A percentile compares a stretch with the other conserved stretches of the same genome.
phyloP scores from a whole-genome alignment of 2,329 filamentous ascomycete genomes.

The Sphaerostilbella broomeana region DNA sequence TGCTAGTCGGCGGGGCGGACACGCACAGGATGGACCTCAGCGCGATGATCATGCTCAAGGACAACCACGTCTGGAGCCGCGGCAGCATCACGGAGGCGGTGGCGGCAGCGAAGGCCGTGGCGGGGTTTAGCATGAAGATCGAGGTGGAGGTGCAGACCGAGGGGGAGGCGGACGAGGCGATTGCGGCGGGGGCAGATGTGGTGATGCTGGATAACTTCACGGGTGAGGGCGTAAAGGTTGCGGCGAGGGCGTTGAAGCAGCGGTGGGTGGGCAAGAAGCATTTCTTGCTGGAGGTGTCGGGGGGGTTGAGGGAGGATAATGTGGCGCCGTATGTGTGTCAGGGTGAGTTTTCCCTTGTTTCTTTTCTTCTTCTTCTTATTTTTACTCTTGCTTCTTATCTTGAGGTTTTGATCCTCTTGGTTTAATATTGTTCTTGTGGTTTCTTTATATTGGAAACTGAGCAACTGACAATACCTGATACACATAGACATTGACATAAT shows the following conservation, averaged over 20 bases:
- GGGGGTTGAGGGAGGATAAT: constrained; percentile 80
- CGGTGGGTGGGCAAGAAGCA: constrained; percentile 68
- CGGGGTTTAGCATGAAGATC: constrained; percentile 86
- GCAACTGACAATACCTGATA: no score
- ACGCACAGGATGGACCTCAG: constrained; percentile 85
- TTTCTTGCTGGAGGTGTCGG: constrained; percentile 87
- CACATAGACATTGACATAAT: constrained; percentile 89
- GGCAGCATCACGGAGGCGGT: constrained; percentile 84
- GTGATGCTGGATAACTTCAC: constrained; percentile 98
- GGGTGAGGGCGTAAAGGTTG: constrained; percentile 66
- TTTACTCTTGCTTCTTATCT: no score
- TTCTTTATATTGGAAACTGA: no score
- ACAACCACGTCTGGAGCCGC: constrained; percentile 94
- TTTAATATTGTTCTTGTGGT: no score
- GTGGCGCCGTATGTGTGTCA: constrained; percentile 73
- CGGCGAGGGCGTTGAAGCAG: constrained; percentile 69
- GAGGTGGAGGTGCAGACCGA: constrained; percentile 93
- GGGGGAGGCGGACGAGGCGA: constrained; percentile 84
- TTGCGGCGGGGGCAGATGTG: constrained; percentile 83
- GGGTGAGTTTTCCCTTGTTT: constrained; percentile 39
- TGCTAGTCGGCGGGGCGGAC: constrained; percentile 90
- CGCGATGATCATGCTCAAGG: constrained; percentile 98
- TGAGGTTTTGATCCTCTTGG: no score
- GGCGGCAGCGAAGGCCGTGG: constrained; percentile 71
- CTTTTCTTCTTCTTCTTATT: not conserved